Base-by-base conservation (phyloP, 2,329 filamentous ascomycete genomes). In the Teratosphaeria epicoccoides region DNA sequence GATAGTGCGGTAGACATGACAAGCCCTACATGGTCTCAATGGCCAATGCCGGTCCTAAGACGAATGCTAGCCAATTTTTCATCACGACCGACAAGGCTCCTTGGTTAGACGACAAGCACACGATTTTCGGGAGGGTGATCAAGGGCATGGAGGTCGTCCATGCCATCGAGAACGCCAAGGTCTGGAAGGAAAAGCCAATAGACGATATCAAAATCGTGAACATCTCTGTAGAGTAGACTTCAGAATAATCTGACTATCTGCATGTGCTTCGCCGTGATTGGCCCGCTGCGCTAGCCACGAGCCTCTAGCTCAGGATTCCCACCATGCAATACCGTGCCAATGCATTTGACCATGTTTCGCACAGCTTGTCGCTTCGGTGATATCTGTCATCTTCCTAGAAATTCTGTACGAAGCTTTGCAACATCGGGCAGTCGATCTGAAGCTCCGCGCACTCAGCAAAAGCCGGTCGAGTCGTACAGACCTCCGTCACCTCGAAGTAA, bases 121-220 rank as follows among this genome's bases (percentile, higher is more conserved):
- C 91, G 0, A 87, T 98, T 49, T 98, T 98, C 66, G 93, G 93
- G 0, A 78, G 93, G 40, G 90, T 88, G 0, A 84, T 91, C 33
- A 85, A 90, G 66, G 93, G 93, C 0, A 74, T 97, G 66, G 93
- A 98, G 68, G 88, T 98, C 20, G 84, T 98, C 55, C 89, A 97
- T 69, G 88, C 85, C 73, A 98, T 98, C 66, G 93, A 98, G 72
- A 95, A 94, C 67, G 78, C 80, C 14, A 86, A 85, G 66, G 89
- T 89, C 3, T 83, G 86, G 69, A 85, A 85, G 75, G 94, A 98
- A 73, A 95, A 91, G 74, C 93, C 93, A 0, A 87, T 95, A 68
- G 89, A 95, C 64, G 93, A 98, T 67, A 90, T 98, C 63, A 97
- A 95, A 72, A 95, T 98, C 60, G 81, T 98, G 52, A 96, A 87